Conservation (phyloP, 2,329 filamentous ascomycete species). For the Aspergillus transmontanensis region DNA sequence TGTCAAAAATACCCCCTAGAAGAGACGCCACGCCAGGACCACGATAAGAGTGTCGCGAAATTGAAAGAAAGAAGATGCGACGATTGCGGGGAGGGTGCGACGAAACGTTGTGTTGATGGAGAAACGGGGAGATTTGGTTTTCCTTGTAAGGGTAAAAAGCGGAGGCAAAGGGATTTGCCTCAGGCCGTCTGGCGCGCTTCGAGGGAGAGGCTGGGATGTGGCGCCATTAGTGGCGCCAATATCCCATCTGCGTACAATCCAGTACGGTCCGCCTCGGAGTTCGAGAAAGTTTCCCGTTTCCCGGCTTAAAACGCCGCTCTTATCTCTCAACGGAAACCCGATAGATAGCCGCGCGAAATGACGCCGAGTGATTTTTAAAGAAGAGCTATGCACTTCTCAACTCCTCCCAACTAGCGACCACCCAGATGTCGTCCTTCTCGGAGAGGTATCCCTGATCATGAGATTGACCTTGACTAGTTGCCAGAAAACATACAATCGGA, state of each 20-base stretch:
- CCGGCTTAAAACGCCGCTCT: slow-evolving; percentile 1
- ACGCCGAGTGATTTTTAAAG: slow-evolving; percentile 3
- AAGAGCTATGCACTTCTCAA: neutral
- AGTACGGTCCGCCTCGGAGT: slow-evolving; percentile 14
- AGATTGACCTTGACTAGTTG: slow-evolving; percentile 14
- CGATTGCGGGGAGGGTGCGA: slow-evolving; percentile 21
- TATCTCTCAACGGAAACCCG: neutral
- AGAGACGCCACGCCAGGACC: slow-evolving; percentile 5
- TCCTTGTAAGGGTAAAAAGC: slow-evolving; percentile 26
- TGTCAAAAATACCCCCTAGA: neutral
- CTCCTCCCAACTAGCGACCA: neutral
- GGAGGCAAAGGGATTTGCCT: slow-evolving; percentile 23
- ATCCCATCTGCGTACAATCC: slow-evolving; percentile 15
- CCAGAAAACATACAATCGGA: slow-evolving; percentile 18
- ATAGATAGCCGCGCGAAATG: slow-evolving; percentile 3
- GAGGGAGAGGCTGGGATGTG: slow-evolving; percentile 18
- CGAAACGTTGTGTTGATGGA: slow-evolving; percentile 24
- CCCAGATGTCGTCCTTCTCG: neutral
- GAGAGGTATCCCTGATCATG: slow-evolving; percentile 18
- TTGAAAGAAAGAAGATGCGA: slow-evolving; percentile 16
- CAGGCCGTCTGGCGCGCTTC: slow-evolving; percentile 17
- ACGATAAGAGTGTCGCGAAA: slow-evolving; percentile 16
- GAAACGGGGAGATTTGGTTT: slow-evolving; percentile 29
- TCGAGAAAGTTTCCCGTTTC: neutral
- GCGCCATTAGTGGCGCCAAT: slow-evolving; percentile 9